phyloP scores from a whole-genome alignment of 192 early-diverging fungal species.

The Funneliformis geosporum region DNA sequence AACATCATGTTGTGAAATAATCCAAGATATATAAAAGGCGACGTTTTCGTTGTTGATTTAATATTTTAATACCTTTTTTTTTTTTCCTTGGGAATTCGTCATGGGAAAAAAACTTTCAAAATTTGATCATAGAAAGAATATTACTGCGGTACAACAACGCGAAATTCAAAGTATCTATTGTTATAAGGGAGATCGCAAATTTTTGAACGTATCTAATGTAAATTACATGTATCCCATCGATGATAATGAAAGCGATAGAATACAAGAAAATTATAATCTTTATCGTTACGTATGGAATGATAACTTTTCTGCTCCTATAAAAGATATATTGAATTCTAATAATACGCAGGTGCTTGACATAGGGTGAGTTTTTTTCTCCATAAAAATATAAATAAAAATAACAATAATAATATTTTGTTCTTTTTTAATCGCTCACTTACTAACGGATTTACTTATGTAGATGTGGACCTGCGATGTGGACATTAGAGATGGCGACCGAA shows the following conservation, averaged over 20 bases:
- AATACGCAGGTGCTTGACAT: not conserved
- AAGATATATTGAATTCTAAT: not conserved
- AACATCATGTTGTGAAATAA: too few relatives aligned
- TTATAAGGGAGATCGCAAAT: too few relatives aligned
- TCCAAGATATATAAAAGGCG: too few relatives aligned
- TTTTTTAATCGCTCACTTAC: too few relatives aligned
- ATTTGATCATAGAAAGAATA: too few relatives aligned
- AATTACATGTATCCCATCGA: not conserved
- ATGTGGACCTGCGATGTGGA: conserved; percentile 17
- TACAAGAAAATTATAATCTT: not conserved
- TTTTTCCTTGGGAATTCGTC: too few relatives aligned
- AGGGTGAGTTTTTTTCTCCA: not conserved
- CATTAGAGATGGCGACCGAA: conserved; percentile 19
- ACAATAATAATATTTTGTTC: not conserved
- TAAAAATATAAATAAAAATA: not conserved
- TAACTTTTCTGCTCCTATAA: not conserved
- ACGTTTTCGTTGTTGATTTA: too few relatives aligned
- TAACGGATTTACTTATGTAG: not conserved
- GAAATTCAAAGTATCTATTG: too few relatives aligned
- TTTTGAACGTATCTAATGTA: too few relatives aligned
- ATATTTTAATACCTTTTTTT: too few relatives aligned
- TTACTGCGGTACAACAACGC: too few relatives aligned
- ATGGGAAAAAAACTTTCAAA: too few relatives aligned
- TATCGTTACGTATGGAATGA: not conserved
- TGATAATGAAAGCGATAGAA: not conserved